These are phyloP conservation scores for Dioscorea zingiberensis DNA, from an alignment of 106 monocot genomes.

Conservation along the genomic window DNA sequence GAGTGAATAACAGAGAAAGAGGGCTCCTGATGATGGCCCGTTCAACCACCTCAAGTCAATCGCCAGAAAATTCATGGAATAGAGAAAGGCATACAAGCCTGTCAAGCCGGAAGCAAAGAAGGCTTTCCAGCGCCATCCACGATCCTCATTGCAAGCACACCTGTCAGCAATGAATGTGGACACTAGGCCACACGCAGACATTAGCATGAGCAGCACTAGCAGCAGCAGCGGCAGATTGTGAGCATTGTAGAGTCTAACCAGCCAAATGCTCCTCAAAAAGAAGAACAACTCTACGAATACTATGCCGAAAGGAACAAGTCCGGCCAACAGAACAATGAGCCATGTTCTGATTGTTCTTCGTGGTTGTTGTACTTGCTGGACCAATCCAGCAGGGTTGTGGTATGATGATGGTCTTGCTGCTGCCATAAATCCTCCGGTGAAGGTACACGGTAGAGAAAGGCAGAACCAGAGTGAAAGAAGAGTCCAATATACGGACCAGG, in stretches of 20 bases:
- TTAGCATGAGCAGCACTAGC: constrained; percentile 19
- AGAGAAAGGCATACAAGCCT: constrained; percentile 28
- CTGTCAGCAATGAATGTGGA: constrained; percentile 26
- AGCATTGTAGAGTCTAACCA: constrained; percentile 13
- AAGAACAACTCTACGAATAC: constrained; percentile 33
- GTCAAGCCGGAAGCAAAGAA: constrained; percentile 35
- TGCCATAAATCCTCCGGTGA: constrained; percentile 25
- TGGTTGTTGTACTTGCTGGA: constrained; percentile 11
- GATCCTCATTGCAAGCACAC: constrained; percentile 27
- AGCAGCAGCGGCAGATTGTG: constrained; percentile 26
- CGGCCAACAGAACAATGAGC: constrained; percentile 20
- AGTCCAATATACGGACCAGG: constrained; percentile 14
- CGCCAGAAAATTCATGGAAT: constrained; percentile 24
- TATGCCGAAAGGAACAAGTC: constrained; percentile 21
- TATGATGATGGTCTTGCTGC: neutral
- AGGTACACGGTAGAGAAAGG: constrained; percentile 26
- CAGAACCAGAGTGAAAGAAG: constrained; percentile 31
- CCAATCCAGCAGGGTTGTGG: too few species aligned
- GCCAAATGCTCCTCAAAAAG: constrained; percentile 26
- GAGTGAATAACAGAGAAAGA: constrained; percentile 26
- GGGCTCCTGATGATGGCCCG: constrained; percentile 17
- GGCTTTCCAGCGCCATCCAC: constrained; percentile 37
- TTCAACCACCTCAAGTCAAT: constrained; percentile 25
- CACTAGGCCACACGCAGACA: constrained; percentile 16
- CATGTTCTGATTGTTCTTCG: constrained; percentile 28